Base-by-base conservation (phyloP, 306 rosid genomes). In the Sindora glabra region DNA sequence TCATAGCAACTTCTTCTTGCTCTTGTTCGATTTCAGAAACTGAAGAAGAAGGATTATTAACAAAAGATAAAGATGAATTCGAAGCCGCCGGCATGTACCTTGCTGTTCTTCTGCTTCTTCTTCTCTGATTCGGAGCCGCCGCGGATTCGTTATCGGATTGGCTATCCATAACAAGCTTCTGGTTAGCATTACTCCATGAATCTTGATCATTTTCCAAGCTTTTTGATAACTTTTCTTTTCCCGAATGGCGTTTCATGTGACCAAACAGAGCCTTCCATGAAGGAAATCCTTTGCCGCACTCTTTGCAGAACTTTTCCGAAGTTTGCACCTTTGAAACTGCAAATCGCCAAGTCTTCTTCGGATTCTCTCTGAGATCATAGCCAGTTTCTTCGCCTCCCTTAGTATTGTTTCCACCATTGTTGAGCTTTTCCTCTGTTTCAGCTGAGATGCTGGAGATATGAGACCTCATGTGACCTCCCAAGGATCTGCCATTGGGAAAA, bases 401-500 rank as follows among this genome's bases (percentile, higher is more conserved):
- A 21, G 10, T 64, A 33, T 59, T 50, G 53, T 26, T 46, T 69
- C 64, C 75, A 17, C 59, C 78, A 68, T 72, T 77, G 73, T 33
- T 62, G 69, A 23, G 56, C 30, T 76, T 86, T 10, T 74, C 73
- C 26, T 76, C 77, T 39, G 62, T 62, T 21, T 73, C 81, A 16
- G 69, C 17, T 45, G 80, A 66, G 33, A 59, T 41, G 70, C 60
- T 79, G 65, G 59, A 79, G 48, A 81, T 49, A 68, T 91, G 96
- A 67, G 95, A 91, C 89, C 90, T 91, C 92, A 91, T 85, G 77
- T 91, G 97, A 22, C 96, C 96, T 27, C 97, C 97, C 67, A 91
- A 76, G 11, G 97, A 87, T 91, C 96, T 85, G 0, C 91, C 96
- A 59, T 95, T 83, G 27, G 86, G 86, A 58, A 91, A 91, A 30